Evolutionary conservation across 192 early-diverging fungal species (phyloP).

Genomic region (Umbelopsis isabellina): DNA sequence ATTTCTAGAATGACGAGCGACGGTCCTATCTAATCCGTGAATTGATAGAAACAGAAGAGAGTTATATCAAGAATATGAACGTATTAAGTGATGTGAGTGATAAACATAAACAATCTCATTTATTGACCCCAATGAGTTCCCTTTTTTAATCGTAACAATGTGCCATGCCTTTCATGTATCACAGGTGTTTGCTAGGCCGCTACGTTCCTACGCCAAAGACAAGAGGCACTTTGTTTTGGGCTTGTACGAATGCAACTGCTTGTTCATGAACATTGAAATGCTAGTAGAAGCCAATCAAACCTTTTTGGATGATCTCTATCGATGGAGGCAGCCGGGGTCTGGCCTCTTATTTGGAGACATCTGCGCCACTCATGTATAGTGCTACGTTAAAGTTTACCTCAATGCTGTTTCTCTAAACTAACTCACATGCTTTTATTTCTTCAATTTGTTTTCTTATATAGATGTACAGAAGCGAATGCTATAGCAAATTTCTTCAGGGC

Average conservation of each 20-base stretch:
- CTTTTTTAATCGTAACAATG: constrained; percentile 9
- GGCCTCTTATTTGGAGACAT: constrained; percentile 49
- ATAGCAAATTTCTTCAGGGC: constrained; percentile 61
- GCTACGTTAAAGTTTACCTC: background rate
- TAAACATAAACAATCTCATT: background rate
- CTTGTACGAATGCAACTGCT: constrained; percentile 54
- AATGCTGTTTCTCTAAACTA: background rate
- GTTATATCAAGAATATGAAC: constrained; percentile 54
- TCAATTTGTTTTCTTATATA: constrained; percentile 29
- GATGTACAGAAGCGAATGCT: constrained; percentile 61
- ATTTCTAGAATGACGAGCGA: constrained; percentile 36
- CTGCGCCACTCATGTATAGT: constrained; percentile 34
- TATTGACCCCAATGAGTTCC: background rate
- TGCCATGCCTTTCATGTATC: constrained; percentile 2
- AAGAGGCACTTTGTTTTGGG: constrained; percentile 33
- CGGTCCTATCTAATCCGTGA: constrained; percentile 61
- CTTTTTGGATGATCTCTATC: constrained; percentile 56
- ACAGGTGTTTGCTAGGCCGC: constrained; percentile 8
- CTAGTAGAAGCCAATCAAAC: constrained; percentile 55
- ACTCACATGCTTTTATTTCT: background rate
- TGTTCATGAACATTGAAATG: constrained; percentile 67
- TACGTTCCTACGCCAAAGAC: constrained; percentile 5
- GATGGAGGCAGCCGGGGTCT: constrained; percentile 35
- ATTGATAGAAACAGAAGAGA: constrained; percentile 63
- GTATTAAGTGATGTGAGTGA: constrained; percentile 14